These are phyloP conservation scores for Yamadazyma sp. DNA, from an alignment of 805 yeast species.

Conservation along the genomic window DNA sequence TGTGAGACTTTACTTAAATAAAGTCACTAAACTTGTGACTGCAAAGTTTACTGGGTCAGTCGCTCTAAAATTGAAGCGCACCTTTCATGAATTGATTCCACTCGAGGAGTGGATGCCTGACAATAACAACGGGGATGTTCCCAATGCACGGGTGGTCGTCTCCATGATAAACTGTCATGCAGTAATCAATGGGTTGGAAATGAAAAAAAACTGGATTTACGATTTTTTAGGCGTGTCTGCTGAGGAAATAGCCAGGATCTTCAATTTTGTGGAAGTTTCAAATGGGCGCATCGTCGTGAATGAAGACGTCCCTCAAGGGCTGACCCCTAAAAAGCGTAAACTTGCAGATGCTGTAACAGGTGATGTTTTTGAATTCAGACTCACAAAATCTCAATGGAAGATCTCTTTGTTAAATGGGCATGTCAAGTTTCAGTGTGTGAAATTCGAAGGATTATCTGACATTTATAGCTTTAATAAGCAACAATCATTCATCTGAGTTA, in stretches of 20 bases:
- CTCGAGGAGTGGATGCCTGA: conserved; percentile 16
- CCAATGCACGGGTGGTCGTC: conserved; percentile 22
- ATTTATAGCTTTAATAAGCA: conserved; percentile 8
- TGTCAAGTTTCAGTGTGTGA: conserved; percentile 25
- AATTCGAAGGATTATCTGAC: conserved; percentile 29
- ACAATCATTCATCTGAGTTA: background rate
- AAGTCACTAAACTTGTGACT: conserved; percentile 22
- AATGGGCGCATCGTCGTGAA: background rate
- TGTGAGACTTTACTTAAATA: conserved; percentile 34
- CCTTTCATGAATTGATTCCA: conserved; percentile 22
- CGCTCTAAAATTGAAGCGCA: conserved; percentile 22
- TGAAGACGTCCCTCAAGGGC: conserved; percentile 3
- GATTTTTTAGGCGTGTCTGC: conserved; percentile 20
- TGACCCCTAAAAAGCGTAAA: conserved; percentile 14
- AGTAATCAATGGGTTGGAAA: conserved; percentile 33
- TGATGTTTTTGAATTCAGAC: conserved; percentile 43
- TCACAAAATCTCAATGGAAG: conserved; percentile 45
- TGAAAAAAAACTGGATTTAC: conserved; percentile 34
- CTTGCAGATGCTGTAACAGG: conserved; percentile 20
- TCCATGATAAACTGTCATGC: conserved; percentile 29
- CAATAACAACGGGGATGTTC: conserved; percentile 9
- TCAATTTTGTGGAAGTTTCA: background rate
- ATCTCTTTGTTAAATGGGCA: conserved; percentile 17
- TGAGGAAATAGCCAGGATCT: conserved; percentile 3
- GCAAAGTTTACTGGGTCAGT: conserved; percentile 27